phyloP scores from a whole-genome alignment of 2,329 filamentous ascomycete species.

The Cladosporium sp. region DNA sequence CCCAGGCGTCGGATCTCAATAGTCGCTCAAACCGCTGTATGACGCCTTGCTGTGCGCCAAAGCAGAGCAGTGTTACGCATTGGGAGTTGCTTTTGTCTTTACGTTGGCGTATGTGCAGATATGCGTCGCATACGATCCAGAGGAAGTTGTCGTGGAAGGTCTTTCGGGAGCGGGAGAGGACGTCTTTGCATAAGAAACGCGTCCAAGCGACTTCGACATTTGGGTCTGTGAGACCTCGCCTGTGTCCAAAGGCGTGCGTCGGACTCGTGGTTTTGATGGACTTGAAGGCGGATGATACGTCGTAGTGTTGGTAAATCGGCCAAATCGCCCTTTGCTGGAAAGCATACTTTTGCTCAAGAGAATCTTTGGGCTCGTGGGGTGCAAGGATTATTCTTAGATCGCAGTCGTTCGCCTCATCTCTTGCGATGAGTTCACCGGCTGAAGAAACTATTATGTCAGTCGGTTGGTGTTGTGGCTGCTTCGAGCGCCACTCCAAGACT shows the following conservation, averaged over 20 bases:
- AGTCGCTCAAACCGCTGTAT: not conserved
- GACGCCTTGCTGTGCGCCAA: not conserved
- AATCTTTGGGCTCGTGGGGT: not conserved
- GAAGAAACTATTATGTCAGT: not conserved
- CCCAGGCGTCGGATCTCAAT: slow-evolving; percentile 18
- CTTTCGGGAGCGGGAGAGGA: not conserved
- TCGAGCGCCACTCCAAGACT: not conserved
- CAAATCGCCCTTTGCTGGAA: not conserved
- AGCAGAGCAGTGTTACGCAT: not conserved
- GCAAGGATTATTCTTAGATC: not conserved
- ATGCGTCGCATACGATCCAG: not conserved
- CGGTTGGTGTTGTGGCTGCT: not conserved
- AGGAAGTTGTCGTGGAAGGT: slow-evolving; percentile 1
- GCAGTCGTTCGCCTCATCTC: not conserved
- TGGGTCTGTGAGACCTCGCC: not conserved
- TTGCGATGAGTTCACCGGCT: not conserved
- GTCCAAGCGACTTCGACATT: slow-evolving; percentile 1
- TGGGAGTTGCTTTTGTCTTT: not conserved
- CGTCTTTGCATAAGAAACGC: slow-evolving; percentile 4
- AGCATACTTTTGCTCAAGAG: not conserved
- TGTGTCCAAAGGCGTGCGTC: not conserved
- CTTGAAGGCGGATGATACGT: not conserved
- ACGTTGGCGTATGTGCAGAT: not conserved
- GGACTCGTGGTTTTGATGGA: not conserved
- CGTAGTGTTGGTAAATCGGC: not conserved